Evolutionary conservation across 768 basidiomycete species (phyloP), one percentile per base, ranked within the genome.

Genomic region (Boletus tylopilopsis): DNA sequence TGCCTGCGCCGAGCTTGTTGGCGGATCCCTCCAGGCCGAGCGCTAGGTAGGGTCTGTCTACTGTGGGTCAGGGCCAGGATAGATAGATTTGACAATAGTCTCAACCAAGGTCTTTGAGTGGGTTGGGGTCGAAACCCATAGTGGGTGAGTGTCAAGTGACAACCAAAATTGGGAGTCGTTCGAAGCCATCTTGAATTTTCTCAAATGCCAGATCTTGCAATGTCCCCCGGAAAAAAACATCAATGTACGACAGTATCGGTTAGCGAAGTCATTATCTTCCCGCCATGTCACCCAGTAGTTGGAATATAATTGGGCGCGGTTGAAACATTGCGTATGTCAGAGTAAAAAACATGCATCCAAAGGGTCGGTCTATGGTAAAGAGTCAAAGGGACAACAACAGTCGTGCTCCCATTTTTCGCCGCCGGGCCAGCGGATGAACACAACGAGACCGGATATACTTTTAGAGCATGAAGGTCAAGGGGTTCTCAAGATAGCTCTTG

Each of bases 11-110:
- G 27, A 99, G 78, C 68, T 99, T 99, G 73, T 99, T 99, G 37
- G 96, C 96, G 16, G 92, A 94, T 13, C 96, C 96, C 70, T 99
- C 96, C 30, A 99, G 82, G 19, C 96, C 96, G 18, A 99, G 80
- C n/a, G 95, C 94, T 19, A 96, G 70, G 63, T 84, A 81, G 15
- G 86, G 76, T 43, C 76, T 76, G 51, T 80, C 88, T 90, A 46
- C 13, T 52, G 35, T 24, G 29, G 35, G 42, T 62, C 42, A 62
- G 49, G 38, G 53, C 30, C 21, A 19, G 22, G 27, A 33, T 32
- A 37, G 33, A 49, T 58, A 40, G 30, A 59, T 43, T 37, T 49
- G 40, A 59, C 34, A 35, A 56, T 35, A 42, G 45, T 50, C 55
- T 56, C 44, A 51, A 73, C 72, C 64, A 22, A 67, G 73, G 32